These are phyloP conservation scores for Chimonanthus salicifolius DNA, from an alignment of 164 flowering plant genomes.

Conservation along the genomic window DNA sequence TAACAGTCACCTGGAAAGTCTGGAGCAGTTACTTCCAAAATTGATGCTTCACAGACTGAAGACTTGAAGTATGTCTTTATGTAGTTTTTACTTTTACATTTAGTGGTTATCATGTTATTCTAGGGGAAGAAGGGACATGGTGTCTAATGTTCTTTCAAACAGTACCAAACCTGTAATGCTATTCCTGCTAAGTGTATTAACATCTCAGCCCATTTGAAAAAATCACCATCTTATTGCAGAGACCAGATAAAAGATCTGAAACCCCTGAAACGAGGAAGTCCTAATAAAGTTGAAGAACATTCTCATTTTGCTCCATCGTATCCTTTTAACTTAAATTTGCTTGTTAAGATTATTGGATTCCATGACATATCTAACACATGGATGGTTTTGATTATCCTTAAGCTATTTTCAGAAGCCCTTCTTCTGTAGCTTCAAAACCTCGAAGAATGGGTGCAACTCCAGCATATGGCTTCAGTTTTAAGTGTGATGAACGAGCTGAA, in stretches of 20 bases:
- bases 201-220: slow-evolving; percentile 8
- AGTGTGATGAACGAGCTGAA: slow-evolving; percentile 89
- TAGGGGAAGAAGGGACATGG: neutral
- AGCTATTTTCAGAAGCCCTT: slow-evolving; percentile 45
- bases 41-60: slow-evolving; percentile 25
- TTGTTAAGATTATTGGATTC: neutral
- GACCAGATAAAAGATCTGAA: slow-evolving; percentile 34
- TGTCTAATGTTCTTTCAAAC: neutral
- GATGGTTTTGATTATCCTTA: slow-evolving; percentile 34
- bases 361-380: neutral
- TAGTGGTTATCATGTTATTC: neutral
- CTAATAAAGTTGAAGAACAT: slow-evolving; percentile 37
- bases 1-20: slow-evolving; percentile 42
- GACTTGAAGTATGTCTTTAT: slow-evolving; percentile 42
- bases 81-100: neutral
- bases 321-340: slow-evolving; percentile 33
- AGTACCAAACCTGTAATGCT: neutral
- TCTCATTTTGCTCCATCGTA: slow-evolving; percentile 46
- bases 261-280: slow-evolving; percentile 23
- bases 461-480: slow-evolving; percentile 76
- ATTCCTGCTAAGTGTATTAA: neutral
- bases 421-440: slow-evolving; percentile 44
- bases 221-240: slow-evolving; percentile 38
- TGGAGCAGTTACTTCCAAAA: slow-evolving; percentile 24
- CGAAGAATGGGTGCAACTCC: slow-evolving; percentile 62